Conservation (phyloP, 768 basidiomycete genomes). For the Trametes gibbosa region DNA sequence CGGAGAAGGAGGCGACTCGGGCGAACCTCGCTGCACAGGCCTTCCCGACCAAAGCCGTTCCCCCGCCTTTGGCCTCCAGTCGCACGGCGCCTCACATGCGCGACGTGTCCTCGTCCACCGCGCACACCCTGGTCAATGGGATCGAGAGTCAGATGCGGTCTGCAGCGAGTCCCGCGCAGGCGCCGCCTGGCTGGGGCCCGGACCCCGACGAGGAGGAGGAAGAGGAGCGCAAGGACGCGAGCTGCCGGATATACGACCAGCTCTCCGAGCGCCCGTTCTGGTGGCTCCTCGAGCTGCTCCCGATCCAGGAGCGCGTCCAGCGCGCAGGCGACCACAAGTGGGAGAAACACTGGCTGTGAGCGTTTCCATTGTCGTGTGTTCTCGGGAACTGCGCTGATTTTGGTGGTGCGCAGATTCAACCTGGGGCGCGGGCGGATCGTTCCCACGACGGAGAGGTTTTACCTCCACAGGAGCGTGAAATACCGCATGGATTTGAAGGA, state of each 20-base stretch:
- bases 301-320: slow-evolving; percentile 29
- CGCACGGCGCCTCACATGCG: not conserved
- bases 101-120: slow-evolving; percentile 2
- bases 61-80: not conserved
- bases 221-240: slow-evolving; percentile 60
- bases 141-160: not conserved
- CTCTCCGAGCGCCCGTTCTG: slow-evolving; percentile 46
- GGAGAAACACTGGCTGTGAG: slow-evolving; percentile 13
- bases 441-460: slow-evolving; percentile 12
- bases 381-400: not conserved
- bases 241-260: slow-evolving; percentile 55
- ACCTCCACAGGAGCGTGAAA: slow-evolving; percentile 27
- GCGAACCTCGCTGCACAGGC: not conserved
- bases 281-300: slow-evolving; percentile 67
- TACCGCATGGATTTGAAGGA: slow-evolving; percentile 20
- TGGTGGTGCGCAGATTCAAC: slow-evolving; percentile 21
- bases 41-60: not conserved
- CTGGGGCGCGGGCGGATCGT: slow-evolving; percentile 23
- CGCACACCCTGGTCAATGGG: slow-evolving; percentile 5
- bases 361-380: slow-evolving; percentile 5
- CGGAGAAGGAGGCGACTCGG: not conserved
- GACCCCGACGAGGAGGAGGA: slow-evolving; percentile 42
- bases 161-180: not conserved
- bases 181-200: slow-evolving; percentile 1
- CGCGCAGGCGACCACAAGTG: slow-evolving; percentile 16